Conservation (phyloP, 352 stramenopile genomes). For the Globisporangium emineosum region DNA sequence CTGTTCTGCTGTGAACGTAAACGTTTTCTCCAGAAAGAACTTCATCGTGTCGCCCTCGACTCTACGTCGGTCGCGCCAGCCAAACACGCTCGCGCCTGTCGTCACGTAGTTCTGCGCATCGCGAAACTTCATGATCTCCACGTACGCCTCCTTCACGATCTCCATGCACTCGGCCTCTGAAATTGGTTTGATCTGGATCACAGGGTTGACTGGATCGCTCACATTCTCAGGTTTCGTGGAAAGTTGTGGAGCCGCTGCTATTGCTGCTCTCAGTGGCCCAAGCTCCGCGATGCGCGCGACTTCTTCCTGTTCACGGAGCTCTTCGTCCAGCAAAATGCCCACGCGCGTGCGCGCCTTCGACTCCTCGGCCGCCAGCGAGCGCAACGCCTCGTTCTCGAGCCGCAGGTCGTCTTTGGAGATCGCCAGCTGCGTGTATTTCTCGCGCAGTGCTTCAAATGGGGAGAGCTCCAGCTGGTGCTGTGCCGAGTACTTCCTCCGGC, state of each 20-base stretch:
- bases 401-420: slow-evolving; percentile 54
- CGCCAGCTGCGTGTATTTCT: slow-evolving; percentile 47
- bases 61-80: slow-evolving; percentile 52
- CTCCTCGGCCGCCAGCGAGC: slow-evolving; percentile 48
- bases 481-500: slow-evolving; percentile 16
- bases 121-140: slow-evolving; percentile 39
- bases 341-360: slow-evolving; percentile 51
- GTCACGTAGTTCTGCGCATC: slow-evolving; percentile 38
- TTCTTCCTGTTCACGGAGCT: slow-evolving; percentile 35
- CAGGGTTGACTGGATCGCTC: background rate
- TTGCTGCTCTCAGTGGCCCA: background rate
- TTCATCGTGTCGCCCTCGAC: slow-evolving; percentile 50
- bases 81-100: slow-evolving; percentile 55
- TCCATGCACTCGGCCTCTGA: slow-evolving; percentile 42
- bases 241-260: slow-evolving; percentile 5
- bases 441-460: slow-evolving; percentile 37
- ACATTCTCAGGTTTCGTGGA: slow-evolving; percentile 9
- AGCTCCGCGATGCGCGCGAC: background rate
- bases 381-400: slow-evolving; percentile 56
- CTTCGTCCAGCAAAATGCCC: slow-evolving; percentile 53
- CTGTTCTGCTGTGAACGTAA: slow-evolving; percentile 33
- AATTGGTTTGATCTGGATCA: slow-evolving; percentile 31
- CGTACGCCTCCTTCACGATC: slow-evolving; percentile 42
- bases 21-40: slow-evolving; percentile 67
- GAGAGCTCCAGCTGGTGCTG: slow-evolving; percentile 7